These are phyloP conservation scores for Avena sativa DNA, from an alignment of 176 grass and related monocot genomes.

Conservation along the genomic window DNA sequence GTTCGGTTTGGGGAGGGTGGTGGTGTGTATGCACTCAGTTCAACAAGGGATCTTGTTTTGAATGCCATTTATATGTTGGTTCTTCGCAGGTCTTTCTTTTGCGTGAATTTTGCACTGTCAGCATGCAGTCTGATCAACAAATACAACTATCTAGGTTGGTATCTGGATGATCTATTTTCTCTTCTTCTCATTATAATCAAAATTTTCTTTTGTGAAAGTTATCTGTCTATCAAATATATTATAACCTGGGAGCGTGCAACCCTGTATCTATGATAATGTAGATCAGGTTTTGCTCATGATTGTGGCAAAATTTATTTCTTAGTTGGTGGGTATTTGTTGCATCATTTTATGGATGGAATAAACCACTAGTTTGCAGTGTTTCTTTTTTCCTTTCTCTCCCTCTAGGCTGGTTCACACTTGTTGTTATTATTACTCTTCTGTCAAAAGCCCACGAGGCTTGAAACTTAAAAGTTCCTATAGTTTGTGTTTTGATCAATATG, in stretches of 20 bases:
- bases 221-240: constrained; percentile 4
- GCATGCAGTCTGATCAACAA: constrained; percentile 66
- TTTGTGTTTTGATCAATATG: constrained; percentile 33
- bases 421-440: constrained; percentile 25
- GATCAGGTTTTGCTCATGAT: constrained; percentile 26
- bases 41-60: constrained; percentile 29
- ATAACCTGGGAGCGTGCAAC: neutral
- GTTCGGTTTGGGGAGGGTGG: neutral
- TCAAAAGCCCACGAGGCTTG: constrained; percentile 5
- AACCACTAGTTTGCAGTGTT: neutral
- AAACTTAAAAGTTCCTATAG: constrained; percentile 21
- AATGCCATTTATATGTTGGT: constrained; percentile 38
- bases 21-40: neutral
- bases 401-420: constrained; percentile 24
- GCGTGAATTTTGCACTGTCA: constrained; percentile 75
- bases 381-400: neutral
- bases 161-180: constrained; percentile 33
- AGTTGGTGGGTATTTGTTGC: constrained; percentile 9
- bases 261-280: neutral
- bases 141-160: constrained; percentile 67
- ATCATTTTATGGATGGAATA: constrained; percentile 14
- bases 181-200: neutral
- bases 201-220: constrained; percentile 24
- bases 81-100: constrained; percentile 77
- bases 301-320: constrained; percentile 5